Conservation (phyloP, 2,329 filamentous ascomycete species). For the Trichocomaceae sp. region DNA sequence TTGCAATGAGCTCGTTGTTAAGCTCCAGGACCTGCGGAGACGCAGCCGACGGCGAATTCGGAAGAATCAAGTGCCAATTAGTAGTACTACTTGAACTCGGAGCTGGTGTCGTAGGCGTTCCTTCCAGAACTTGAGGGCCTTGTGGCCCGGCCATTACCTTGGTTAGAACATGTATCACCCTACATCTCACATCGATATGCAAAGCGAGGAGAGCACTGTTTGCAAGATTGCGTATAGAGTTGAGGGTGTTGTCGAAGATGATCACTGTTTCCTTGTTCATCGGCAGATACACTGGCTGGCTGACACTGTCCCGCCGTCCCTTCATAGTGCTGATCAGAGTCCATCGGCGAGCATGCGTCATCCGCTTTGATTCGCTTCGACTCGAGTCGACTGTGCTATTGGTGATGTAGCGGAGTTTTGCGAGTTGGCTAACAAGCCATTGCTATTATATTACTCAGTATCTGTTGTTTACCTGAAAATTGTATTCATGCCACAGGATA, state of each 20-base stretch:
- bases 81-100: conserved; percentile 69
- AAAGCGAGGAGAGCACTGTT: conserved; percentile 73
- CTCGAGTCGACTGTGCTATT: conserved; percentile 52
- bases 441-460: conserved; percentile 45
- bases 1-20: conserved; percentile 75
- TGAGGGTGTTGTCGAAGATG: conserved; percentile 79
- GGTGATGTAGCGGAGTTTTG: conserved; percentile 75
- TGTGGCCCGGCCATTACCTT: conserved; percentile 55
- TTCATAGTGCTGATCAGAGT: conserved; percentile 65
- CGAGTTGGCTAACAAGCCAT: conserved; percentile 82
- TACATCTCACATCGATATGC: conserved; percentile 81
- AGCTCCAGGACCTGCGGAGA: conserved; percentile 68
- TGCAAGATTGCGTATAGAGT: conserved; percentile 75
- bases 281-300: conserved; percentile 70
- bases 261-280: conserved; percentile 80
- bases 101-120: conserved; percentile 42
- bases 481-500: no score
- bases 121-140: conserved; percentile 30
- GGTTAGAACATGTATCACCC: conserved; percentile 72
- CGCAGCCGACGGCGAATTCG: conserved; percentile 37
- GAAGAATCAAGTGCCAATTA: conserved; percentile 48
- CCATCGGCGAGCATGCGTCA: conserved; percentile 65
- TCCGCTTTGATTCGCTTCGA: conserved; percentile 36
- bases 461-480: not conserved
- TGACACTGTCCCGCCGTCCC: conserved; percentile 48